Conservation (phyloP, 192 early-diverging fungal species). For the Pilaira anomala region DNA sequence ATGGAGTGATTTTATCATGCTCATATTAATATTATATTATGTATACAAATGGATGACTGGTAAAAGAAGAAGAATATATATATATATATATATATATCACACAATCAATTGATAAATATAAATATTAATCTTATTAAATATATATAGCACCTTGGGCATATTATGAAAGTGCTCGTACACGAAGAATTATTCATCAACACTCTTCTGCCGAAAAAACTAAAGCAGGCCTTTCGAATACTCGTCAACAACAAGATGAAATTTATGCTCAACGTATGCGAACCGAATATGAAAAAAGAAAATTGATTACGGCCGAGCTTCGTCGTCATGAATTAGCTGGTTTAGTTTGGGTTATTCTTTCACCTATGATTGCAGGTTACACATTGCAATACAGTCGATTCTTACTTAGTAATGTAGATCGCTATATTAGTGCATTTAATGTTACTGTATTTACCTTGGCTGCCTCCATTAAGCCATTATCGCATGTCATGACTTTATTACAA, state of each 20-base stretch:
- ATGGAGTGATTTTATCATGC: constrained; percentile 56
- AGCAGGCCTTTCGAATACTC: too few species aligned
- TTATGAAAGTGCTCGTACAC: constrained; percentile 51
- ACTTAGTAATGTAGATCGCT: constrained; percentile 51
- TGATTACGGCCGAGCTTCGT: constrained; percentile 42
- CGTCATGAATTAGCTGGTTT: constrained; percentile 50
- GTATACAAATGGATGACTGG: constrained; percentile 62
- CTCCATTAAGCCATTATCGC: constrained; percentile 49
- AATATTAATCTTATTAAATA: neutral
- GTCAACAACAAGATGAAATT: too few species aligned
- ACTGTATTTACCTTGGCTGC: constrained; percentile 56
- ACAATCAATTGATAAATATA: neutral
- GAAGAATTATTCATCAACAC: constrained; percentile 27
- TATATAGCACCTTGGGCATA: constrained; percentile 55
- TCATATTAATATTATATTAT: constrained; percentile 54
- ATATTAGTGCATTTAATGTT: constrained; percentile 55
- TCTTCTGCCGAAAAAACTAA: too few species aligned
- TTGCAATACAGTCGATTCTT: constrained; percentile 51
- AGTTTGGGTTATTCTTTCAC: constrained; percentile 47
- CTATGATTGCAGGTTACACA: constrained; percentile 52
- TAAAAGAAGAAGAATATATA: constrained; percentile 18
- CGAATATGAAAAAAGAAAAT: constrained; percentile 13
- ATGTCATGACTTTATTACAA: constrained; percentile 46
- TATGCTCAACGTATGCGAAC: neutral
- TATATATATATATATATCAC: neutral